Evolutionary conservation across 306 rosid genomes (phyloP), one percentile per base, ranked within the genome.

Genomic region (Cucurbita argyrosperma): DNA sequence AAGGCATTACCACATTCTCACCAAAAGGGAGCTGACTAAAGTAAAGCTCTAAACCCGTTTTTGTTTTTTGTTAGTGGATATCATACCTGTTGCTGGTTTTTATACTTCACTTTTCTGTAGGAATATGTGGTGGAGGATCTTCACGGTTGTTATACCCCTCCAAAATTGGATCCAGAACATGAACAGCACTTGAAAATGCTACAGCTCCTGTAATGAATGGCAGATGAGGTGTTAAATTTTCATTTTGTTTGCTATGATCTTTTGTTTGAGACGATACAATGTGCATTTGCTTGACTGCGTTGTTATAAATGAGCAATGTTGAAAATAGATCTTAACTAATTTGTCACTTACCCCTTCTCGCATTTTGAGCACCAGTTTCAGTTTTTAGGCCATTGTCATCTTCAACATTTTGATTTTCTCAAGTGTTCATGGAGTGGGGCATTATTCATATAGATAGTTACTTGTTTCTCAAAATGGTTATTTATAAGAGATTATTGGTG

Each of bases 1-100:
- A 84, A 87, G 96, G 83, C 99, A 95, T 84, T 95, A 95, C 84
- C 97, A 95, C 78, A 91, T 95, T 78, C 97, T 95, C 77, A 95
- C 99, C 80, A 95, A 91, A 86, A 88, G 90, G 82, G 97, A 95
- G 82, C 97, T 95, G 79, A 95, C 99, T 11, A 91, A 88, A 92
- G 97, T 95, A 78, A 69, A 43, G 30, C 30, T 75, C 26, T 10
- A 1, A 18, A 8, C 74, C 50, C 40, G 60, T 56, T 39, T 5
- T 12, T 67, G 38, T 39, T 23, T 40, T 13, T 56, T 39, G 35
- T 72, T 65, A 6, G 42, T 39, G 54, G 45, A 58, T 39, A 43
- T 12, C 58, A 23, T 46, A 40, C 8, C 53, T 26, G 43, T 23
- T 57, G 1, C 1, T 68, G 39, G 11, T 68, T 26, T 75, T 62